Base-by-base conservation (phyloP, 2,329 filamentous ascomycete genomes). In the Cladophialophora psammophila region DNA sequence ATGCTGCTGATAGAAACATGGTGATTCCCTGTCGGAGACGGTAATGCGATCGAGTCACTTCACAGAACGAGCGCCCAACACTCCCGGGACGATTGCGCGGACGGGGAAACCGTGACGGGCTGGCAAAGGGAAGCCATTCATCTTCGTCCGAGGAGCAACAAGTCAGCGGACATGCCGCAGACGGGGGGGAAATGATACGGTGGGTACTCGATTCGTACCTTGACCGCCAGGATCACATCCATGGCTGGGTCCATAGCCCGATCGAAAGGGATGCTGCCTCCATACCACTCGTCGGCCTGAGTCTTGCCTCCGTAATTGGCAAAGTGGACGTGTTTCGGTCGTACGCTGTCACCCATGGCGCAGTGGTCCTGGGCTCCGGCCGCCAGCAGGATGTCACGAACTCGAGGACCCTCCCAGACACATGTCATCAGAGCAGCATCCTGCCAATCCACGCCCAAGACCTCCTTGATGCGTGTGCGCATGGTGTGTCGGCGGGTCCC, bases 351-450 rank as follows among this genome's bases (percentile, higher is more conserved):
- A 63, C 42, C 63, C 67, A 67, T 32, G 58, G 68, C 67, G 68
- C 72, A 71, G 40, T 76, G 75, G 1, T 73, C 69, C 12, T 73
- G 72, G 12, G 86, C 65, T 1, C 80, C 81, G 1, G 84, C 84
- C 36, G 76, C 76, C 1, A 76, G 69, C 40, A 89, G 75, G 2
- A 88, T 80, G 72, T 88, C 85, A 34, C 78, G 74, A 12, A 88
- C 77, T 4, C 83, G 76, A 1, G 86, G 86, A 0, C 85, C 85
- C 13, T 78, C 81, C 85, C 85, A 88, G 63, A 77, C 80, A 71
- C 85, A 87, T 71, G 88, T 88, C 85, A 88, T 87, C 20, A 88
- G 81, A 0, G 86, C 86, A 45, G 82, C 86, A 70, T 88, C 86
- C 42, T 81, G 81, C 86, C 87, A 88, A 72, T 88, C 85, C 50